phyloP scores from a whole-genome alignment of 2,329 filamentous ascomycete genomes.

The Madurella fahalii region DNA sequence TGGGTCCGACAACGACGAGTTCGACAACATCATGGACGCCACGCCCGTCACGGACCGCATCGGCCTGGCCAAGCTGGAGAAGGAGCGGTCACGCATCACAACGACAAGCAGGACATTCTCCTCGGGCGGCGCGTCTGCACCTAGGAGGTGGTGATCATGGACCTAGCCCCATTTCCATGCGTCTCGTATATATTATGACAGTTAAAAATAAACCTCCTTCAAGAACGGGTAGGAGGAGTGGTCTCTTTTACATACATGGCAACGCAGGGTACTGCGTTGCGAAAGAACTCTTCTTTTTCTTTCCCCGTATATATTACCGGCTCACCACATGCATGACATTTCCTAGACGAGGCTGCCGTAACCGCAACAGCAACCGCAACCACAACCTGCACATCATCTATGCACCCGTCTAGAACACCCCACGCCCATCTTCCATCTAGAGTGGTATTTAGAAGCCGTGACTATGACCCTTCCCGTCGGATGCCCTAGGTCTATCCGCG shows the following conservation, averaged over 20 bases:
- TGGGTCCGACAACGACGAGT: constrained; percentile 52
- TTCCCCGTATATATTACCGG: too few relatives aligned
- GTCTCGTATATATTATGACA: not conserved
- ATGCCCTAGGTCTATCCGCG: constrained; percentile 2
- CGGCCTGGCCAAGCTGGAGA: constrained; percentile 57
- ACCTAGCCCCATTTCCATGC: not conserved
- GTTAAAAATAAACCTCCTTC: not conserved
- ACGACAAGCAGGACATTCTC: constrained; percentile 50
- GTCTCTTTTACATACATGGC: too few relatives aligned
- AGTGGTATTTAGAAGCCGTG: not conserved
- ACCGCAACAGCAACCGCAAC: too few relatives aligned
- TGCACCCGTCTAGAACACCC: not conserved
- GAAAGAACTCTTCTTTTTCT: too few relatives aligned
- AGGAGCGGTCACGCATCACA: constrained; percentile 47
- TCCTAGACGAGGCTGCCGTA: too few relatives aligned
- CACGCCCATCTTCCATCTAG: not conserved
- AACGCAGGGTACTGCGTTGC: too few relatives aligned
- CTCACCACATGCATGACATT: too few relatives aligned
- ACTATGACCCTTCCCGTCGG: not conserved
- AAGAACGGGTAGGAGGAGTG: not conserved
- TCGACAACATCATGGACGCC: constrained; percentile 90
- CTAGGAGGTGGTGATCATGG: constrained; percentile 40
- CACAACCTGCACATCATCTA: not conserved
- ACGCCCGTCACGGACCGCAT: constrained; percentile 84
- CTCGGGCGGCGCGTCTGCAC: constrained; percentile 46